A percentile compares a stretch with the other conserved stretches of the same genome.
phyloP scores from a whole-genome alignment of 345 rosid genomes.

The Acer yangbiense region DNA sequence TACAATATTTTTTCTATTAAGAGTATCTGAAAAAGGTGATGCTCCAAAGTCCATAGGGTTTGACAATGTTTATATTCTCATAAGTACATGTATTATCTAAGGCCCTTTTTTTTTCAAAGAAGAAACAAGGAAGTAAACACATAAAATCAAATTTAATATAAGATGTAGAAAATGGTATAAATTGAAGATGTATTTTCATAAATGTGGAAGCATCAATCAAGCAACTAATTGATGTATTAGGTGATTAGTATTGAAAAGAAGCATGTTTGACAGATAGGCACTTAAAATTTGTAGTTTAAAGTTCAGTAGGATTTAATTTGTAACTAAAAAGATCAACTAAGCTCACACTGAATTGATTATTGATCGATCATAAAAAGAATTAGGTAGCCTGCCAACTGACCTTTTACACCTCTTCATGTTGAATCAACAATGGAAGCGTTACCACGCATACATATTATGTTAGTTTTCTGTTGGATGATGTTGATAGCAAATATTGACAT shows the following conservation, averaged over 20 bases:
- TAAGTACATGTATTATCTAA: not conserved
- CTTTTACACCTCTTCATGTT: not conserved
- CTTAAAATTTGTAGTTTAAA: not conserved
- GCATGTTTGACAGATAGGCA: conserved; percentile 6
- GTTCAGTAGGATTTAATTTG: not conserved
- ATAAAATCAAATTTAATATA: too few relatives aligned
- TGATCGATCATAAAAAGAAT: not conserved
- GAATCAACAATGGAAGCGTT: not conserved
- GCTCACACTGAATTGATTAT: not conserved
- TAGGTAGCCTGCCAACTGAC: conserved; percentile 33
- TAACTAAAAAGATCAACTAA: not conserved
- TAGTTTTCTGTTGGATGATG: not conserved
- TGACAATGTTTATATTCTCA: not conserved
- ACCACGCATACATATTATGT: not conserved
- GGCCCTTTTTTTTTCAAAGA: too few relatives aligned
- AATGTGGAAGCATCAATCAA: conserved; percentile 21
- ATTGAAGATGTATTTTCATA: not conserved
- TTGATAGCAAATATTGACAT: not conserved
- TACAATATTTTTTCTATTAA: too few relatives aligned
- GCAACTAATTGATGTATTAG: conserved; percentile 15
- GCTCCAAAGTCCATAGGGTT: not conserved
- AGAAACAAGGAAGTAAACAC: too few relatives aligned
- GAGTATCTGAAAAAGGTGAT: not conserved
- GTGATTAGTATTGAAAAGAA: conserved; percentile 19
- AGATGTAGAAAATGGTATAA: too few relatives aligned